phyloP scores from a whole-genome alignment of 2,329 filamentous ascomycete species.

The Colletotrichum echinochloae region DNA sequence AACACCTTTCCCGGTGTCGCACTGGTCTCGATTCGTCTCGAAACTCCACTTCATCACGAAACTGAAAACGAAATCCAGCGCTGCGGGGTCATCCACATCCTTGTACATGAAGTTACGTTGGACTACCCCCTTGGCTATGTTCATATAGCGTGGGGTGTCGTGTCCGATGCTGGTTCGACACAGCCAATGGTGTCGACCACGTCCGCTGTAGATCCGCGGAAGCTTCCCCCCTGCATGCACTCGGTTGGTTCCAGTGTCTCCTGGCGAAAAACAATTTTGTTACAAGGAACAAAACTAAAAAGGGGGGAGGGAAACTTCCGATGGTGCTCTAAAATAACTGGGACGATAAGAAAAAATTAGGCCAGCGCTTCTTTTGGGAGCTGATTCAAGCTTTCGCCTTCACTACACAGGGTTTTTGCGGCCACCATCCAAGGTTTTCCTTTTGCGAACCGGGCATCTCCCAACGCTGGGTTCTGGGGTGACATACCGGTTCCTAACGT shows the following conservation, averaged over 20 bases:
- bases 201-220: neutral
- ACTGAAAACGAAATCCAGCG: neutral
- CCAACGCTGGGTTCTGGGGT: neutral
- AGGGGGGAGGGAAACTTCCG: neutral
- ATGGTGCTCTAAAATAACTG: neutral
- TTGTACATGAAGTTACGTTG: neutral
- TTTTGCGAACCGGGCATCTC: neutral
- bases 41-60: neutral
- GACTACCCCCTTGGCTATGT: neutral
- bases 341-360: neutral
- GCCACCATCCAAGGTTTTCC: neutral
- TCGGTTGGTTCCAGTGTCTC: neutral
- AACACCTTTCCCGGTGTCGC: neutral
- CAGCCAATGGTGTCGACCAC: neutral
- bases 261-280: neutral
- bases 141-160: neutral
- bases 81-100: neutral
- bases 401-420: neutral
- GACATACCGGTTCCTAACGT: neutral
- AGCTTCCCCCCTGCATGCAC: neutral
- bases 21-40: neutral
- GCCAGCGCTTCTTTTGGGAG: neutral
- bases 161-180: neutral
- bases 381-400: neutral
- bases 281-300: no score